Percentiles rank a stretch among this genome's conserved stretches.
Evolutionary conservation across 1,139 yeast genomes (phyloP).

Genomic region (Magnusiomyces sp.): DNA sequence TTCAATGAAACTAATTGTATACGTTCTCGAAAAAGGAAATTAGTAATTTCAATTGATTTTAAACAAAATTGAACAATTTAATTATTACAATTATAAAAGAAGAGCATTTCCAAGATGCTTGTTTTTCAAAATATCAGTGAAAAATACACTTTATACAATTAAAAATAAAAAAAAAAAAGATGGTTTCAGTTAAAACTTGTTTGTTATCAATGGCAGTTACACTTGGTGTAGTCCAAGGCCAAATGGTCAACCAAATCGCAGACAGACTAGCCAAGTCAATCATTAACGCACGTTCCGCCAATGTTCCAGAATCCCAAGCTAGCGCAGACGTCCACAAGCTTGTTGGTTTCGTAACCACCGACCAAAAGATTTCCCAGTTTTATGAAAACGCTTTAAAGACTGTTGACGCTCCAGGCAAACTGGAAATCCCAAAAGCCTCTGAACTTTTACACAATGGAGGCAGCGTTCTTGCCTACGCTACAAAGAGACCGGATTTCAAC

Average conservation of each 20-base stretch:
- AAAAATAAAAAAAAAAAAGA: not conserved
- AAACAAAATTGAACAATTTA: too few species aligned
- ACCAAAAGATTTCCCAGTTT: not conserved
- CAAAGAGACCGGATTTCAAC: conserved; percentile 1
- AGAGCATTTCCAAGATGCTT: too few species aligned
- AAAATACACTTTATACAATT: too few species aligned
- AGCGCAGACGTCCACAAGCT: not conserved
- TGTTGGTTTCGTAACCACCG: conserved; percentile 5
- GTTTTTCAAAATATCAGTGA: too few species aligned
- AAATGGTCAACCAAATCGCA: conserved; percentile 3
- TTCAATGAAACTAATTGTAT: too few species aligned
- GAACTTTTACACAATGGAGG: conserved; percentile 1
- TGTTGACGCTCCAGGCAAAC: not conserved
- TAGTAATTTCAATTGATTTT: too few species aligned
- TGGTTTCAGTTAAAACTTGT: not conserved
- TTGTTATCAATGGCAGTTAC: not conserved
- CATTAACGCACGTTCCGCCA: conserved; percentile 1
- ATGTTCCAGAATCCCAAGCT: conserved; percentile 3
- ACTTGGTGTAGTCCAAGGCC: not conserved
- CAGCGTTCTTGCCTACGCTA: conserved; percentile 2
- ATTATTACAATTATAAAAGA: too few species aligned
- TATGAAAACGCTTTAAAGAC: conserved; percentile 2
- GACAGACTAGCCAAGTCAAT: not conserved
- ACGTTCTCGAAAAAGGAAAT: too few species aligned
- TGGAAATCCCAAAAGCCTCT: not conserved